phyloP scores from a whole-genome alignment of 306 rosid genomes.

The Benincasa hispida region DNA sequence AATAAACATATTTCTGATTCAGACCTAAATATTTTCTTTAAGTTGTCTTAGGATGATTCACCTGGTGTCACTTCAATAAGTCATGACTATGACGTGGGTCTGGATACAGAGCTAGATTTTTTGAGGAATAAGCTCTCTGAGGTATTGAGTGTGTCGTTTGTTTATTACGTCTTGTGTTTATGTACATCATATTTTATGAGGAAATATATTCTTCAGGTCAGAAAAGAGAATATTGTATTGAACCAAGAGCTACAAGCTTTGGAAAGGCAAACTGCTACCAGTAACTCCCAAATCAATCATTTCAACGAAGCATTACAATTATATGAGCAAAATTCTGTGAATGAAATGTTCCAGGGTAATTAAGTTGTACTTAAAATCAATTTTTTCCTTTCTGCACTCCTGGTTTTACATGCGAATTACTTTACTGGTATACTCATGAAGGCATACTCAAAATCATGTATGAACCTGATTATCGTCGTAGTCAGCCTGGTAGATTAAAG shows the following conservation, averaged over 20 bases:
- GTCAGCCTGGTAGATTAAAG: neutral
- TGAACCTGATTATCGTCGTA: neutral
- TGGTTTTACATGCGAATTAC: neutral
- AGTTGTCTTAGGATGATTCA: slow-evolving; percentile 37
- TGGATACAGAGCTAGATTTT: slow-evolving; percentile 52
- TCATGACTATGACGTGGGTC: slow-evolving; percentile 29
- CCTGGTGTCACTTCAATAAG: slow-evolving; percentile 10
- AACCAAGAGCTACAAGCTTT: slow-evolving; percentile 50
- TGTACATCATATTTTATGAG: neutral
- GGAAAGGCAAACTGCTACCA: slow-evolving; percentile 33
- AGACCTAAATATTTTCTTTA: neutral
- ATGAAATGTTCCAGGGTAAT: slow-evolving; percentile 60
- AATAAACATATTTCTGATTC: neutral
- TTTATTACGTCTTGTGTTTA: neutral
- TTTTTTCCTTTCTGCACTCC: neutral
- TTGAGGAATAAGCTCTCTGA: slow-evolving; percentile 40
- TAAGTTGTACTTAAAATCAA: neutral
- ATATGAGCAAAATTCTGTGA: slow-evolving; percentile 19
- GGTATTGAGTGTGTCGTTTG: slow-evolving; percentile 22
- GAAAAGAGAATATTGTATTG: slow-evolving; percentile 47
- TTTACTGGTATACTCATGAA: neutral
- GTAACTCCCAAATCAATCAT: slow-evolving; percentile 20
- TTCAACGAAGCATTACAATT: slow-evolving; percentile 38
- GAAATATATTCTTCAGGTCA: slow-evolving; percentile 32
- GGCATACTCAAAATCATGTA: neutral